Evolutionary conservation across 495 filamentous ascomycete genomes (phyloP).

Genomic region (Lasiosphaeria hispida): DNA sequence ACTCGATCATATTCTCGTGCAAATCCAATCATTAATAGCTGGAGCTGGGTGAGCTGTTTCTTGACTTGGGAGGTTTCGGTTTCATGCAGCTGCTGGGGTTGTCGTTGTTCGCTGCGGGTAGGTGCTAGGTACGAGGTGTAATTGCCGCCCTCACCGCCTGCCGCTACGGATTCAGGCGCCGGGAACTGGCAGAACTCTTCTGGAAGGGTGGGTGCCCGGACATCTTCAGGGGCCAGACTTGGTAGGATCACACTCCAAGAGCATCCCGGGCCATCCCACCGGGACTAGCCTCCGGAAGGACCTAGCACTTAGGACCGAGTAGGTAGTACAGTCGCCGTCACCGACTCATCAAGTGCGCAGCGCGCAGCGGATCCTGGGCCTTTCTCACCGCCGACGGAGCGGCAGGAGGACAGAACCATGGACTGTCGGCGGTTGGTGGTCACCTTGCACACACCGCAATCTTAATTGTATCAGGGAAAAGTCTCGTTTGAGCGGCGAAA

Average conservation of each 20-base stretch:
- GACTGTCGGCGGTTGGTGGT: background rate
- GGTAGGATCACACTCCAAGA: background rate
- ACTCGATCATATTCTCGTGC: too few species aligned
- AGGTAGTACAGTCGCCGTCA: background rate
- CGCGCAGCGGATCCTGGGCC: background rate
- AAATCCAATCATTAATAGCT: too few species aligned
- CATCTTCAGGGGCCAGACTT: background rate
- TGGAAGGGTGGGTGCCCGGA: slow-evolving; percentile 18
- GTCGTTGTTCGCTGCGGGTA: too few species aligned
- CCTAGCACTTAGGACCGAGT: background rate
- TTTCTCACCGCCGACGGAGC: background rate
- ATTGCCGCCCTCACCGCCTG: slow-evolving; percentile 2
- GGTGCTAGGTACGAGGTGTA: too few species aligned
- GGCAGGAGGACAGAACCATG: background rate
- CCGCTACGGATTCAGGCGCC: background rate
- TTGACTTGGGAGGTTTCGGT: too few species aligned
- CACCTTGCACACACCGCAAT: too few species aligned
- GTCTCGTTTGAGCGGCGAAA: too few species aligned
- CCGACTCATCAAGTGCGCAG: background rate
- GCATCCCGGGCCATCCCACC: slow-evolving; percentile 9
- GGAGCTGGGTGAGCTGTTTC: too few species aligned
- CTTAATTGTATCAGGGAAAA: too few species aligned
- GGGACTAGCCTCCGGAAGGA: slow-evolving; percentile 17
- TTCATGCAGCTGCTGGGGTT: too few species aligned
- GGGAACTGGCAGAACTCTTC: slow-evolving; percentile 12